A percentile compares a stretch with the other conserved stretches of the same genome.
Conservation (phyloP, 1,284 basidiomycete genomes). For the Trichosporon sp. region DNA sequence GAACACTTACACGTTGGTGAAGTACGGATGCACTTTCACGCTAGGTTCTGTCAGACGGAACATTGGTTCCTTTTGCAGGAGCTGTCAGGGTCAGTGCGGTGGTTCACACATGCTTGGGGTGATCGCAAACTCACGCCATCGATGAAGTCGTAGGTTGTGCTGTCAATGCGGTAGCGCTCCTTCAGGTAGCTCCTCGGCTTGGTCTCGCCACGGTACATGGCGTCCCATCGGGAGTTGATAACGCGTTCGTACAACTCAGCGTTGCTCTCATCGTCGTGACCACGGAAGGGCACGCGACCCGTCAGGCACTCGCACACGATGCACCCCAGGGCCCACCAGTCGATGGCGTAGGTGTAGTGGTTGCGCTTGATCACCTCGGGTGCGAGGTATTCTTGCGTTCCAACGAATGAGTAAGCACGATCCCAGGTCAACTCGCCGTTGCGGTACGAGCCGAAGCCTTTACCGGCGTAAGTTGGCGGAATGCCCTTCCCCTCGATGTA, state of each 20-base stretch:
- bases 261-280: conserved; percentile 33
- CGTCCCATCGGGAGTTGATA: conserved; percentile 47
- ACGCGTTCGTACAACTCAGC: conserved; percentile 34
- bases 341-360: conserved; percentile 90
- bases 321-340: conserved; percentile 97
- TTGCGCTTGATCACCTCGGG: conserved; percentile 90
- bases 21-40: conserved; percentile 92
- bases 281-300: conserved; percentile 46
- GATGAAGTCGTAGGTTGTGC: conserved; percentile 91
- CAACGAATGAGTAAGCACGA: conserved; percentile 41
- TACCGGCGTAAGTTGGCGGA: conserved; percentile 30
- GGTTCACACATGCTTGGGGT: conserved; percentile 25
- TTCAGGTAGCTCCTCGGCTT: conserved; percentile 27
- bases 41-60: conserved; percentile 80
- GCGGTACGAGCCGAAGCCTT: conserved; percentile 35
- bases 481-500: conserved; percentile 35
- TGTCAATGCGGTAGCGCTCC: conserved; percentile 67
- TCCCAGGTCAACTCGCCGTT: conserved; percentile 36
- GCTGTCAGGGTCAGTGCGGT: conserved; percentile 58
- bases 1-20: conserved; percentile 83
- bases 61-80: conserved; percentile 87
- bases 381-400: conserved; percentile 84
- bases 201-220: conserved; percentile 37
- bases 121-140: conserved; percentile 62
- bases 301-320: conserved; percentile 88